These are phyloP conservation scores for Kwoniella europaea DNA, from an alignment of 768 basidiomycete genomes.

Conservation along the genomic window DNA sequence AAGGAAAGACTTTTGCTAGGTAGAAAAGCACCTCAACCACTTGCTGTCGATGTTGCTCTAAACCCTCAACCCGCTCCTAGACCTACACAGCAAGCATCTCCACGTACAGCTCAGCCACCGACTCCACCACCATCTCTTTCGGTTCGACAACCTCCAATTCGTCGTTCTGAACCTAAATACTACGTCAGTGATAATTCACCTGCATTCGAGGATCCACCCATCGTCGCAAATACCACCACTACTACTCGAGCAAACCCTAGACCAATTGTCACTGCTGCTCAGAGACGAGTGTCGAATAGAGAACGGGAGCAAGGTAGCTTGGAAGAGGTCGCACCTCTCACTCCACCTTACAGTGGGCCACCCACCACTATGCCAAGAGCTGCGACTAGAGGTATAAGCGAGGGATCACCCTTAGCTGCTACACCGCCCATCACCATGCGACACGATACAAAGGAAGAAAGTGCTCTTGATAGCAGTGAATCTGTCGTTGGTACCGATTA, in stretches of 20 bases:
- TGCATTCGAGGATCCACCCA: conserved; percentile 15
- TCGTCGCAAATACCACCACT: background rate
- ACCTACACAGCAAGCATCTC: conserved; percentile 16
- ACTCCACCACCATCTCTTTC: background rate
- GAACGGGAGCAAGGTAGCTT: conserved; percentile 22
- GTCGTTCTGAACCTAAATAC: conserved; percentile 47
- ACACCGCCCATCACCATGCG: conserved; percentile 47
- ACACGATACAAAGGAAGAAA: conserved; percentile 35
- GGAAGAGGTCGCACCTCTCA: conserved; percentile 41
- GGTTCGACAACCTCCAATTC: conserved; percentile 16
- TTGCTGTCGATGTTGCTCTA: conserved; percentile 33
- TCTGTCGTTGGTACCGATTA: conserved; percentile 68
- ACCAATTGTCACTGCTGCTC: conserved; percentile 27
- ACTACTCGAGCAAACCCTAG: conserved; percentile 35
- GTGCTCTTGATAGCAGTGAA: conserved; percentile 36
- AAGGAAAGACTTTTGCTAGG: conserved; percentile 18
- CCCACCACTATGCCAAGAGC: conserved; percentile 9
- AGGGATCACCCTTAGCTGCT: conserved; percentile 49
- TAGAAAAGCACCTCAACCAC: conserved; percentile 37
- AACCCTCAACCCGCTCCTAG: conserved; percentile 44
- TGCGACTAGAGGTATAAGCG: conserved; percentile 26
- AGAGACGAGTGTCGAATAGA: conserved; percentile 35
- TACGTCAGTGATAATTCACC: conserved; percentile 40
- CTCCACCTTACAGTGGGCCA: conserved; percentile 42
- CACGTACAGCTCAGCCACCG: background rate